These are phyloP conservation scores for Agrocybe chaxingu DNA, from an alignment of 768 basidiomycete genomes.

Conservation along the genomic window DNA sequence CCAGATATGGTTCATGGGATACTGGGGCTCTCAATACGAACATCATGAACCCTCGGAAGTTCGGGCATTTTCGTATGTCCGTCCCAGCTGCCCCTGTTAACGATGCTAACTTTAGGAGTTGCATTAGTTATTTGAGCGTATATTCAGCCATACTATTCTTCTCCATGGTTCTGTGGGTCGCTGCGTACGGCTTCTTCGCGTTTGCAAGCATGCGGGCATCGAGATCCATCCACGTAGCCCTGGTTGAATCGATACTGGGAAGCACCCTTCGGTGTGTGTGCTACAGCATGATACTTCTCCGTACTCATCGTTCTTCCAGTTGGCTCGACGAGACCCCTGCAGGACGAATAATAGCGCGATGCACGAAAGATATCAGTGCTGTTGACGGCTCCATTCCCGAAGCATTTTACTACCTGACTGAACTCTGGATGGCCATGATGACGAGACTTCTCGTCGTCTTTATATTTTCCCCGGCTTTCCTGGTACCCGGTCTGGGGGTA, in stretches of 20 bases:
- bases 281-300: background rate
- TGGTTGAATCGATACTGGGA: constrained; percentile 12
- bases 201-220: constrained; percentile 29
- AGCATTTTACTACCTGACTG: constrained; percentile 21
- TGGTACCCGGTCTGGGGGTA: constrained; percentile 38
- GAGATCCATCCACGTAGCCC: constrained; percentile 9
- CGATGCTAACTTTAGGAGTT: constrained; percentile 5
- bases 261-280: constrained; percentile 12
- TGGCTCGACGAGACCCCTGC: constrained; percentile 24
- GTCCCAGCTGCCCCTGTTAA: background rate
- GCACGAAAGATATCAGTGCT: constrained; percentile 23
- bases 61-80: constrained; percentile 31
- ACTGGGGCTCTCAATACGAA: constrained; percentile 45
- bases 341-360: constrained; percentile 15
- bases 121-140: constrained; percentile 4
- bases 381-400: constrained; percentile 44
- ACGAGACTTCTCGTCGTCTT: constrained; percentile 38
- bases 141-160: constrained; percentile 35
- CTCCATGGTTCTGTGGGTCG: constrained; percentile 35
- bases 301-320: constrained; percentile 15
- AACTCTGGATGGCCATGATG: constrained; percentile 30
- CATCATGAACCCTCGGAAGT: constrained; percentile 27
- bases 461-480: constrained; percentile 37
- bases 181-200: constrained; percentile 34
- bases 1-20: constrained; percentile 42